Base-by-base conservation (phyloP, 345 rosid species). In the Anacardium occidentale region DNA sequence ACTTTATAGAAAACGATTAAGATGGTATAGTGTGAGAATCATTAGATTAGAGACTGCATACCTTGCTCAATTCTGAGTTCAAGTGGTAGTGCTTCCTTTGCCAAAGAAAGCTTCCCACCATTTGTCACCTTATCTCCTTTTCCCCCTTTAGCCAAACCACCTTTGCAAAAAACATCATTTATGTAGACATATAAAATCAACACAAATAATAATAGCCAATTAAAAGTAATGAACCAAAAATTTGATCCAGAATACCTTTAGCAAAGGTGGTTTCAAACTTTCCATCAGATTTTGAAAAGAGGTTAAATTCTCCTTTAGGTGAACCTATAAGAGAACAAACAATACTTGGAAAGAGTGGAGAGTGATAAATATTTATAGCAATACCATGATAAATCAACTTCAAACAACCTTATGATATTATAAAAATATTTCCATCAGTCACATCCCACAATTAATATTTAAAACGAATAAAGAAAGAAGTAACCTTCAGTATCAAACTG, bases 21-120 rank as follows among this genome's bases (percentile, higher is more conserved):
- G 4, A 37, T 5, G 9, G 9, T 8, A 37, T 37, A 37, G 9
- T 37, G 42, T 37, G 42, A 37, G 42, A 6, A 37, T 37, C 42
- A 37, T 37, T 37, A 37, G 9, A 37, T 37, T 37, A 37, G 9
- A 42, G 52, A 63, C 21, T 26, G 22, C 76, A 66, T 74, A 86
- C 98, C 98, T 66, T 76, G 80, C 75, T 89, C 93, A 61, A 83
- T 62, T 57, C 74, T 87, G 78, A 93, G 86, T 85, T 86, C 93
- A 65, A 78, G 88, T 55, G 87, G 81, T 53, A 44, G 79, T 50
- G 87, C 64, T 58, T 82, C 96, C 81, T 88, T 88, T 20, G 83
- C 50, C 57, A 50, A 73, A 37, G 83, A 29, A 71, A 48, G 70
- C 68, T 86, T 87, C 32, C 66, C 85, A 55, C 73, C 78, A 66